phyloP scores from a whole-genome alignment of 1,139 yeast genomes.

The Meyerozyma carpophila region DNA sequence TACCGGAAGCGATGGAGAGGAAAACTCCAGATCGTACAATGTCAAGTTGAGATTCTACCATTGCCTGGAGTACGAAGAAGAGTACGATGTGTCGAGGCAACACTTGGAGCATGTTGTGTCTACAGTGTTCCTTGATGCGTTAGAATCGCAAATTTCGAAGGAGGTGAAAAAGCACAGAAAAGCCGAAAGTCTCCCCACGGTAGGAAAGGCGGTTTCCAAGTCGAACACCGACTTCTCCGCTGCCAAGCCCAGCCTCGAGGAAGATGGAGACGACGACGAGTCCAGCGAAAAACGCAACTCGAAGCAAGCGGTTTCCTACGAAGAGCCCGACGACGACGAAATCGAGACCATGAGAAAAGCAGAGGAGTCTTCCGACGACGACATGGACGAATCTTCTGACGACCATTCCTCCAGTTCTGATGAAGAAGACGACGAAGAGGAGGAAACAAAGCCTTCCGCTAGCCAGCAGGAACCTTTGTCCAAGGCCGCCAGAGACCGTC shows the following conservation, averaged over 20 bases:
- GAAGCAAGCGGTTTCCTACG: conserved; percentile 88
- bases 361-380: conserved; percentile 27
- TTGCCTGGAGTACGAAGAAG: conserved; percentile 71
- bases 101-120: conserved; percentile 71
- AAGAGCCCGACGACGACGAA: conserved; percentile 92
- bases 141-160: conserved; percentile 70
- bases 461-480: conserved; percentile 37
- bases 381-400: conserved; percentile 6
- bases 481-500: conserved; percentile 74
- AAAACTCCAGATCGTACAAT: conserved; percentile 66
- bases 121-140: conserved; percentile 56
- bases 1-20: conserved; percentile 55
- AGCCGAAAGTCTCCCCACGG: conserved; percentile 49
- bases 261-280: conserved; percentile 48
- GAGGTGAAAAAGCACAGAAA: conserved; percentile 81
- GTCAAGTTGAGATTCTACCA: conserved; percentile 75
- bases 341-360: conserved; percentile 81
- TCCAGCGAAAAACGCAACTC: conserved; percentile 64
- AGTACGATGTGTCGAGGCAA: conserved; percentile 80
- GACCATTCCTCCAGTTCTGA: conserved; percentile 3
- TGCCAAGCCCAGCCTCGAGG: conserved; percentile 25
- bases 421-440: conserved; percentile 28
- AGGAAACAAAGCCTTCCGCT: conserved; percentile 29
- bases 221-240: conserved; percentile 41
- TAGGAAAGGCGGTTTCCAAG: conserved; percentile 71